Conservation (phyloP, 2,329 filamentous ascomycete genomes). For the Microsporum ferrugineum region DNA sequence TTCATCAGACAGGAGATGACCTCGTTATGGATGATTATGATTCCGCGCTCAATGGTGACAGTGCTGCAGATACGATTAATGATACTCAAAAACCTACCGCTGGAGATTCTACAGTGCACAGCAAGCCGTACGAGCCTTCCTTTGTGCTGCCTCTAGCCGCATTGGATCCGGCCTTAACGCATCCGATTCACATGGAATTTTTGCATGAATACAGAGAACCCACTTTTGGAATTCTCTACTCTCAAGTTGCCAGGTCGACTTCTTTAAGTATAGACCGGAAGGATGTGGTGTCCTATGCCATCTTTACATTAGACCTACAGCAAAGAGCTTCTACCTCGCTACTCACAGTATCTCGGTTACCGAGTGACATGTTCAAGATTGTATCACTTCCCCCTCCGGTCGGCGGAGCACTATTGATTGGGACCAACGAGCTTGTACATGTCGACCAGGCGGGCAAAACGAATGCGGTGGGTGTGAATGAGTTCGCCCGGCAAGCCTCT, state of each 20-base stretch:
- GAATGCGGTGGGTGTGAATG: slow-evolving; percentile 84
- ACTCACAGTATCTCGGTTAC: slow-evolving; percentile 71
- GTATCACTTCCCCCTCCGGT: slow-evolving; percentile 74
- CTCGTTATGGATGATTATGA: slow-evolving; percentile 88
- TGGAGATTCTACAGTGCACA: slow-evolving; percentile 16
- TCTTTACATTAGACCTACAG: slow-evolving; percentile 88
- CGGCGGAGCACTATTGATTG: slow-evolving; percentile 76
- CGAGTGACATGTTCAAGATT: slow-evolving; percentile 75
- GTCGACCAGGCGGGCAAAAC: slow-evolving; percentile 91
- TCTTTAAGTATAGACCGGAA: slow-evolving; percentile 64
- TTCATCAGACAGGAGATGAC: slow-evolving; percentile 75
- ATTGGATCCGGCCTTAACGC: slow-evolving; percentile 73
- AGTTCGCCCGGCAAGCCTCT: slow-evolving; percentile 72
- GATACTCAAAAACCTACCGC: slow-evolving; percentile 22
- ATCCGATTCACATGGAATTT: slow-evolving; percentile 85
- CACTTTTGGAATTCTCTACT: slow-evolving; percentile 87
- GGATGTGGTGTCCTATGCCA: slow-evolving; percentile 79
- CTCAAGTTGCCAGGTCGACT: slow-evolving; percentile 59
- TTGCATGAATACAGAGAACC: slow-evolving; percentile 95
- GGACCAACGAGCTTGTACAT: slow-evolving; percentile 83
- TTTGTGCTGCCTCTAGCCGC: slow-evolving; percentile 86
- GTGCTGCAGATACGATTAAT: slow-evolving; percentile 37
- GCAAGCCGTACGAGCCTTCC: slow-evolving; percentile 72
- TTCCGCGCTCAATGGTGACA: slow-evolving; percentile 62
- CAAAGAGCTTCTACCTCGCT: slow-evolving; percentile 89